These are phyloP conservation scores for Lichenothelia convexa DNA, from an alignment of 495 filamentous ascomycete genomes.

Conservation along the genomic window DNA sequence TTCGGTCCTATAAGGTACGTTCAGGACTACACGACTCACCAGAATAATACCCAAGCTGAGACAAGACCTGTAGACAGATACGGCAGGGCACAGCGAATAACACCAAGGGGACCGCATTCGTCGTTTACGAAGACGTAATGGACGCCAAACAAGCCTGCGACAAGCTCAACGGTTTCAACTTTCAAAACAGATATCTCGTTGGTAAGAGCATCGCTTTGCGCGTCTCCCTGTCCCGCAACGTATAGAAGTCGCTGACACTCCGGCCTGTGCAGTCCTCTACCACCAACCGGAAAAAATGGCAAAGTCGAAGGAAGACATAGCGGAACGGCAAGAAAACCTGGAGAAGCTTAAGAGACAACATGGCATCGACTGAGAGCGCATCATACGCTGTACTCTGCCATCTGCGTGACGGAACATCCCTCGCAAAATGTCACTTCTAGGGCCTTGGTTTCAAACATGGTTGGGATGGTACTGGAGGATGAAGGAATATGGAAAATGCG, in stretches of 20 bases:
- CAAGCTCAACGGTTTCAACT: constrained; percentile 99
- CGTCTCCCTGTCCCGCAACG: neutral
- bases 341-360: constrained; percentile 95
- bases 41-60: constrained; percentile 6
- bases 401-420: no score
- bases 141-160: constrained; percentile 97
- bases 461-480: no score
- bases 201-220: no score
- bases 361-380: constrained; percentile 94
- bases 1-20: constrained; percentile 83
- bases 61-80: constrained; percentile 57
- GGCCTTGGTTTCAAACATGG: no score
- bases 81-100: constrained; percentile 94
- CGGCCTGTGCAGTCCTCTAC: constrained; percentile 54
- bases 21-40: neutral
- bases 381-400: no score
- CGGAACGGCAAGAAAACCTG: constrained; percentile 87
- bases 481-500: no score
- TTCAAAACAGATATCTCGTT: constrained; percentile 97
- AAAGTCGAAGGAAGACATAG: constrained; percentile 81
- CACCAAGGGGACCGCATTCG: constrained; percentile 95
- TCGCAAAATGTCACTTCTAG: no score
- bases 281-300: constrained; percentile 98
- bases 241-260: neutral
- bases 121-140: constrained; percentile 98